Conservation (phyloP, 2,329 filamentous ascomycete genomes). For the Sporothrix pallida region DNA sequence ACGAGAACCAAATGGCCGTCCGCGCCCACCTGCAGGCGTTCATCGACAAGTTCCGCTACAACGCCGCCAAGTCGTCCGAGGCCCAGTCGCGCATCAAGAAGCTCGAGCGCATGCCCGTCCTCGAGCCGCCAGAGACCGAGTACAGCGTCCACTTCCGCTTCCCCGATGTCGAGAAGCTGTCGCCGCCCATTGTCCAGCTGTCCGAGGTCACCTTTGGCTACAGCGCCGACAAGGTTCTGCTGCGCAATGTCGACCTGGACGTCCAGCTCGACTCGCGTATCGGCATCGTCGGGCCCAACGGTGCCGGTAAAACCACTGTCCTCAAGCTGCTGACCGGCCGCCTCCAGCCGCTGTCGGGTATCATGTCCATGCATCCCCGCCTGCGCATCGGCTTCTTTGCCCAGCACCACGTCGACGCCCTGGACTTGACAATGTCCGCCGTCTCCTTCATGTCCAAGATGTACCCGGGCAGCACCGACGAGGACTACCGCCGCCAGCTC, state of each 20-base stretch:
- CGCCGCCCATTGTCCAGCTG: conserved; percentile 98
- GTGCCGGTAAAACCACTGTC: conserved; percentile 98
- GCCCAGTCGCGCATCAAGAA: conserved; percentile 99
- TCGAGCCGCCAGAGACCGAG: conserved; percentile 88
- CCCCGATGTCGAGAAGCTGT: conserved; percentile 96
- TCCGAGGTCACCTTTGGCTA: conserved; percentile 91
- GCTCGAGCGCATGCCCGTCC: conserved; percentile 91
- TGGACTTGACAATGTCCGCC: conserved; percentile 86
- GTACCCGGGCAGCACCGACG: conserved; percentile 89
- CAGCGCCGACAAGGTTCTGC: conserved; percentile 74
- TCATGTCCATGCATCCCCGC: conserved; percentile 87
- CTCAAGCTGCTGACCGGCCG: conserved; percentile 94
- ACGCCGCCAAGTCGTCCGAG: conserved; percentile 97
- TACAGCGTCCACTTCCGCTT: conserved; percentile 98
- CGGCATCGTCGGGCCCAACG: conserved; percentile 98
- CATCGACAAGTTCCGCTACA: conserved; percentile 99
- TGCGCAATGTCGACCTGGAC: conserved; percentile 88
- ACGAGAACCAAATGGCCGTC: conserved; percentile 97
- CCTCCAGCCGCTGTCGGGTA: conserved; percentile 73
- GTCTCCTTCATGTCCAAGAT: conserved; percentile 95
- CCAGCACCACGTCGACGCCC: conserved; percentile 95
- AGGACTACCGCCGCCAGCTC: conserved; percentile 94
- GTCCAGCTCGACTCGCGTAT: conserved; percentile 98
- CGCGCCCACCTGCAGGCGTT: conserved; percentile 94
- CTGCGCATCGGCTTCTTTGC: conserved; percentile 96